phyloP scores from a whole-genome alignment of 352 stramenopile genomes.

The Phytophthora ohioensis region DNA sequence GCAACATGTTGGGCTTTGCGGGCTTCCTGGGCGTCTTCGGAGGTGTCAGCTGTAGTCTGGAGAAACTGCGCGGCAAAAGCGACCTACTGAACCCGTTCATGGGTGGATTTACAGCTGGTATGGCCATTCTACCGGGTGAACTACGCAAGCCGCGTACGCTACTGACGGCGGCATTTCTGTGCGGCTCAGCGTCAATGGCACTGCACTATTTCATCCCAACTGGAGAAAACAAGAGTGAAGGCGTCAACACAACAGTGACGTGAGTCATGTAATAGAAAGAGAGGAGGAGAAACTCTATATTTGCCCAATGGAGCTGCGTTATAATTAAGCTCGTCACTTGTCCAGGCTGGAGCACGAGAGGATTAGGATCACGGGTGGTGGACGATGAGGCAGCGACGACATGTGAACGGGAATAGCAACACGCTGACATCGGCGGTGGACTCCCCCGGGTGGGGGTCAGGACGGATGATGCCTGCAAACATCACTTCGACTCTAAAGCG shows the following conservation, averaged over 20 bases:
- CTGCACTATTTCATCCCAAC: constrained; percentile 67
- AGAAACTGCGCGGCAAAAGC: constrained; percentile 60
- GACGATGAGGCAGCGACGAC: constrained; percentile 56
- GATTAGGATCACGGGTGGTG: not conserved
- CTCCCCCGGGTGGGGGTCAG: constrained; percentile 23
- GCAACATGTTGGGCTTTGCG: constrained; percentile 78
- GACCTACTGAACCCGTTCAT: constrained; percentile 79
- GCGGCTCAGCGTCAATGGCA: constrained; percentile 61
- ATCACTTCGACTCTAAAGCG: constrained; percentile 26
- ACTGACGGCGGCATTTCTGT: constrained; percentile 55
- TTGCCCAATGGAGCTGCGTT: constrained; percentile 16
- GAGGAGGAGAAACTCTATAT: constrained; percentile 27
- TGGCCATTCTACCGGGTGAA: constrained; percentile 60
- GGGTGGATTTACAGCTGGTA: constrained; percentile 66
- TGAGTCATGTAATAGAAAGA: constrained; percentile 23
- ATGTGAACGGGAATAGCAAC: constrained; percentile 69
- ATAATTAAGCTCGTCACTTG: constrained; percentile 19
- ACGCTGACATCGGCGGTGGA: constrained; percentile 12
- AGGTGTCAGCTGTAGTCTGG: constrained; percentile 73
- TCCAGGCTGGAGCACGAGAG: not conserved
- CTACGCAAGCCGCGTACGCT: constrained; percentile 55
- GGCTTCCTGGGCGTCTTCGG: constrained; percentile 80
- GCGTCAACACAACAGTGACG: not conserved
- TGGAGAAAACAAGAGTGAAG: constrained; percentile 35
- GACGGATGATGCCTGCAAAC: constrained; percentile 17